Evolutionary conservation across 1,284 basidiomycete genomes (phyloP), one percentile per base, ranked within the genome.

Genomic region (Schizopora paradoxa): DNA sequence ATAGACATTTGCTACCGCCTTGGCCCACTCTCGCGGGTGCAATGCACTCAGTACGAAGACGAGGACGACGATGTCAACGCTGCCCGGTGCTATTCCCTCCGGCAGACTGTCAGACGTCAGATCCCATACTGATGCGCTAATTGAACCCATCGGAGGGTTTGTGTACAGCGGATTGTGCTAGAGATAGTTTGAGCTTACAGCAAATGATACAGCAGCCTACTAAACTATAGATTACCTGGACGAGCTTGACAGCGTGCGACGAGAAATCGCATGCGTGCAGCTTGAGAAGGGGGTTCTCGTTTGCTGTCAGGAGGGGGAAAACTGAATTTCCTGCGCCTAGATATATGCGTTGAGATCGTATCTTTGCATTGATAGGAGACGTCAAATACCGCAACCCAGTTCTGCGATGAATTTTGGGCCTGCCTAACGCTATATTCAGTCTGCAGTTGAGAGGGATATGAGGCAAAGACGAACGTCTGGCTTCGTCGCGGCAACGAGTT

Each of bases 41-140:
- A 99, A 68, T 0, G 96, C 96, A 43, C 90, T 94, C 43, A 99
- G 69, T 11, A 98, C 93, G 60, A 97, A 99, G 38, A 99, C 88
- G 53, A 97, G 77, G n/a, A 94, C 80, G 31, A 91, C 72, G 26
- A 98, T 81, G 59, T 99, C 93, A 13, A 94, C 82, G 7, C 76
- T 80, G 10, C 67, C 77, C 5, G 80, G 77, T 38, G 70, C 64
- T 14, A 94, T 60, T 22, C 74, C 77, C 2, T 74, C 66, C 0
- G 93, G 93, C 1, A 92, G 69, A 4, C 67, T 61, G 19, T 67
- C 56, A 4, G 85, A 84, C 0, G 90, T 80, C 26, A 98, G 70
- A 60, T 99, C 96, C 94, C 94, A 99, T 0, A 96, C 90, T 2
- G 81, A 76, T 4, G 94, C 86, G 19, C 75, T 66, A 45, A 97